Evolutionary conservation across 2,329 filamentous ascomycete species (phyloP).

Genomic region (Incumbomyces delicatus): DNA sequence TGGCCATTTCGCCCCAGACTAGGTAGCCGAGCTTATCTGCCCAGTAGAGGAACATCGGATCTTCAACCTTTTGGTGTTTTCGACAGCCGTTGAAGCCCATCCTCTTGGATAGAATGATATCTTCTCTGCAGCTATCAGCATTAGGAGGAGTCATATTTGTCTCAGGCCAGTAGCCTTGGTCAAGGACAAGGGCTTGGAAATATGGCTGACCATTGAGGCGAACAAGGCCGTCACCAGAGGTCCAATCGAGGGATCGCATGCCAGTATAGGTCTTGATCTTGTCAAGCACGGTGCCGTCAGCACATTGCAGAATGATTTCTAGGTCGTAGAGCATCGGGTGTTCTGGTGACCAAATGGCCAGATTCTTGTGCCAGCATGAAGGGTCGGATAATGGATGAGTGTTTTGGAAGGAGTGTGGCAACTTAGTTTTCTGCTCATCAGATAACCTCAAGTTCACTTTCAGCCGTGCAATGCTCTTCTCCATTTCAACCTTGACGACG

Average conservation of each 20-base stretch:
- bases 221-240: slow-evolving; percentile 48
- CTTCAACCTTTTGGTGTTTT: slow-evolving; percentile 62
- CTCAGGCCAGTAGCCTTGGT: slow-evolving; percentile 65
- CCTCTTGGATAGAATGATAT: slow-evolving; percentile 53
- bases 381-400: slow-evolving; percentile 46
- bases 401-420: slow-evolving; percentile 36
- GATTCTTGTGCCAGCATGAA: slow-evolving; percentile 45
- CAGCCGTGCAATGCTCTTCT: background rate
- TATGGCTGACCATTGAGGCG: slow-evolving; percentile 58
- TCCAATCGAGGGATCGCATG: slow-evolving; percentile 53
- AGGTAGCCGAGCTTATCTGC: slow-evolving; percentile 57
- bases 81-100: slow-evolving; percentile 62
- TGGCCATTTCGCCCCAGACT: slow-evolving; percentile 64
- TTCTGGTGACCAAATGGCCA: slow-evolving; percentile 60
- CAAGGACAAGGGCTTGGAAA: slow-evolving; percentile 59
- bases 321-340: slow-evolving; percentile 56
- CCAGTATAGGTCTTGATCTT: slow-evolving; percentile 51
- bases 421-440: background rate
- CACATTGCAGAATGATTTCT: slow-evolving; percentile 37
- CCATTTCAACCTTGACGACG: slow-evolving; percentile 38
- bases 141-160: slow-evolving; percentile 57
- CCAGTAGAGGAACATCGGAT: slow-evolving; percentile 57
- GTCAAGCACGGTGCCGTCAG: slow-evolving; percentile 38
- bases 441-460: background rate
- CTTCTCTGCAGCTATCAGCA: slow-evolving; percentile 57